phyloP scores from a whole-genome alignment of 2,329 filamentous ascomycete genomes.

The Colletotrichum sp. region DNA sequence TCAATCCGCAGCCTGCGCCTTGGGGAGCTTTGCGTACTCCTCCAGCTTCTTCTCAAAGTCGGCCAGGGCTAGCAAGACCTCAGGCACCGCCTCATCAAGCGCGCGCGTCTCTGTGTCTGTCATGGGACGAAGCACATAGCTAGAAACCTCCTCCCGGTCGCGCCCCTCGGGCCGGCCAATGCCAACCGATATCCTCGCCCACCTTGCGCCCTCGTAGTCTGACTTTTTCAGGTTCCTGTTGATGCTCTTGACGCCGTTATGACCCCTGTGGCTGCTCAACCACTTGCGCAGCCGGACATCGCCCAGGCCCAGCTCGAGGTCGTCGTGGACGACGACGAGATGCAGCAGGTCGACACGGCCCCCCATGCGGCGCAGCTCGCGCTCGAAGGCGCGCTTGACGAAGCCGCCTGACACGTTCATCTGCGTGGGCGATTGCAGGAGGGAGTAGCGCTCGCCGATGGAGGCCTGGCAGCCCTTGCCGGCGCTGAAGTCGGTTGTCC shows the following conservation, averaged over 20 bases:
- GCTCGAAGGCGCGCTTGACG: constrained; percentile 63
- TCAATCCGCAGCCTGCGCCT: neutral
- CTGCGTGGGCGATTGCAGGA: constrained; percentile 75
- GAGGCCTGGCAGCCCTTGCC: constrained; percentile 57
- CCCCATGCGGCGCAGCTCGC: constrained; percentile 47
- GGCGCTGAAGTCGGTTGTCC: constrained; percentile 38
- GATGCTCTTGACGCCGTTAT: constrained; percentile 77
- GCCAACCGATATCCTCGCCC: constrained; percentile 75
- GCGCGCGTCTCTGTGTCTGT: constrained; percentile 51
- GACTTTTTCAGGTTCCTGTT: constrained; percentile 51
- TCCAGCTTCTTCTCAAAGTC: constrained; percentile 43
- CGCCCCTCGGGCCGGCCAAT: constrained; percentile 83
- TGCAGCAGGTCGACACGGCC: constrained; percentile 40
- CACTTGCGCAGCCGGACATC: constrained; percentile 69
- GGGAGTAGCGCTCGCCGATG: constrained; percentile 58
- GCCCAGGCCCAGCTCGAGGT: constrained; percentile 77
- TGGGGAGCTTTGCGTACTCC: neutral
- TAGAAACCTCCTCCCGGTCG: constrained; percentile 69
- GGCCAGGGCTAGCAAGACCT: constrained; percentile 55
- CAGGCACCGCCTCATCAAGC: constrained; percentile 57
- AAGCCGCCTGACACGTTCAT: constrained; percentile 88
- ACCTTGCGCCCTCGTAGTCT: constrained; percentile 45
- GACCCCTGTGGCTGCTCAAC: constrained; percentile 68
- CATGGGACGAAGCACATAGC: constrained; percentile 80
- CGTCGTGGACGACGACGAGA: constrained; percentile 86